Conservation (phyloP, 345 rosid species). For the Erysimum cheiranthoides region DNA sequence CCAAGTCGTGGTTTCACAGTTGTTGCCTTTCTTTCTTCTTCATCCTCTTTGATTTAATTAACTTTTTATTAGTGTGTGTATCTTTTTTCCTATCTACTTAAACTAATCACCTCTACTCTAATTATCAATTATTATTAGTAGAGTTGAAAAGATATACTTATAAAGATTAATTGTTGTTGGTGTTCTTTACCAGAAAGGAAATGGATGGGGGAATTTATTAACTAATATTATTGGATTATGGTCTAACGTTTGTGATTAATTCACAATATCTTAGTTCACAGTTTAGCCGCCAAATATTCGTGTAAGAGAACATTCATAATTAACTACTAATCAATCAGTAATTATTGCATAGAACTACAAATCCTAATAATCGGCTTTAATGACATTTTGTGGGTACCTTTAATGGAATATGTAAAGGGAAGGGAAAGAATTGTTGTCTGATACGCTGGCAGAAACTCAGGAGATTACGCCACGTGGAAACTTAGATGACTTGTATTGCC, state of each 20-base stretch:
- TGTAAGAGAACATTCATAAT: neutral
- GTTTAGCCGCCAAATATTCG: conserved; percentile 32
- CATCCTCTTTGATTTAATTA: neutral
- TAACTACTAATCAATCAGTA: conserved; percentile 1
- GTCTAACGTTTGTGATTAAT: conserved; percentile 46
- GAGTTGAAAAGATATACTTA: neutral
- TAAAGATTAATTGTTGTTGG: conserved; percentile 22
- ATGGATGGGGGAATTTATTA: conserved; percentile 19
- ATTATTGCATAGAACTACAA: neutral
- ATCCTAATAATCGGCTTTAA: neutral
- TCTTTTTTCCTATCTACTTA: conserved; percentile 44
- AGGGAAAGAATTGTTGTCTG: conserved; percentile 41
- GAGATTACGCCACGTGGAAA: conserved; percentile 35
- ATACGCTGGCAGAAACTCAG: conserved; percentile 42
- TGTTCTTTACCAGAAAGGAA: conserved; percentile 35
- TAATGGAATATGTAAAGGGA: conserved; percentile 28
- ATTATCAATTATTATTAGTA: neutral
- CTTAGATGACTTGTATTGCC: conserved; percentile 13
- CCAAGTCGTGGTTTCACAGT: conserved; percentile 46
- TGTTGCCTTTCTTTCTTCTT: conserved; percentile 41
- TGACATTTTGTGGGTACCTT: conserved; percentile 34
- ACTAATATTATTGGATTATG: conserved; percentile 24
- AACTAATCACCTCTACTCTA: conserved; percentile 38
- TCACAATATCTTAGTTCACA: conserved; percentile 37
- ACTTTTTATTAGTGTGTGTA: neutral